Conservation (phyloP, 73 alveolate genomes). For the Breviolum minutum region DNA sequence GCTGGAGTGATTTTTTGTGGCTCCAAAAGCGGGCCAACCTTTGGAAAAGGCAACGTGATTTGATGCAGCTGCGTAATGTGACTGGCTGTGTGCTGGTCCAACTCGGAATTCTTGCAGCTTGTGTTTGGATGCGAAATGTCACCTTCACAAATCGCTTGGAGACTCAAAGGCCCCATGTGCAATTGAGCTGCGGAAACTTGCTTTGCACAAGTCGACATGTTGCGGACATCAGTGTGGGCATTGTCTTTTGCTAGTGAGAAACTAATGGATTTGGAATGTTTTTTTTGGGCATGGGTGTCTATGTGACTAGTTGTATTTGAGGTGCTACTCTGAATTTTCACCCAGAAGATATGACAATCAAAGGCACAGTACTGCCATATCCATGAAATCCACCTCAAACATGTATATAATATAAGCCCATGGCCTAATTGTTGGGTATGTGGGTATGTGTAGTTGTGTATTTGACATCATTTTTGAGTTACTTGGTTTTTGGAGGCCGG, state of each 20-base stretch:
- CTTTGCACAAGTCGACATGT: background rate
- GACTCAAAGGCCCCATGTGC: background rate
- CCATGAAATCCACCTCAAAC: background rate
- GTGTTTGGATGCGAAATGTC: background rate
- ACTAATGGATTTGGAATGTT: background rate
- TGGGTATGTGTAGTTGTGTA: too few species aligned
- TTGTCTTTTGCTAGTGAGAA: too few species aligned
- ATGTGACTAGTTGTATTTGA: background rate
- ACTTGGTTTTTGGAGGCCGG: background rate
- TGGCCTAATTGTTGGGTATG: background rate
- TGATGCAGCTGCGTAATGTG: background rate
- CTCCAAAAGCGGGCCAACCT: background rate
- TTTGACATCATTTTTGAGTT: too few species aligned
- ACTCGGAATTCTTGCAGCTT: background rate
- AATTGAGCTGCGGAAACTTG: constrained; percentile 8
- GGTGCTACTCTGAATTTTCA: background rate
- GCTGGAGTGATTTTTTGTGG: background rate
- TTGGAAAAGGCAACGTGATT: background rate
- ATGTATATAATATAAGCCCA: background rate
- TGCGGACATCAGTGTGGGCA: background rate
- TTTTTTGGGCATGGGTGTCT: background rate
- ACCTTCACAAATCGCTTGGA: background rate
- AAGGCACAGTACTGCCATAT: background rate
- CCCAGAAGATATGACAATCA: background rate
- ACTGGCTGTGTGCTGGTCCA: constrained; percentile 33